Conservation (phyloP, 768 basidiomycete species). For the Coprinopsis marcescibilis region DNA sequence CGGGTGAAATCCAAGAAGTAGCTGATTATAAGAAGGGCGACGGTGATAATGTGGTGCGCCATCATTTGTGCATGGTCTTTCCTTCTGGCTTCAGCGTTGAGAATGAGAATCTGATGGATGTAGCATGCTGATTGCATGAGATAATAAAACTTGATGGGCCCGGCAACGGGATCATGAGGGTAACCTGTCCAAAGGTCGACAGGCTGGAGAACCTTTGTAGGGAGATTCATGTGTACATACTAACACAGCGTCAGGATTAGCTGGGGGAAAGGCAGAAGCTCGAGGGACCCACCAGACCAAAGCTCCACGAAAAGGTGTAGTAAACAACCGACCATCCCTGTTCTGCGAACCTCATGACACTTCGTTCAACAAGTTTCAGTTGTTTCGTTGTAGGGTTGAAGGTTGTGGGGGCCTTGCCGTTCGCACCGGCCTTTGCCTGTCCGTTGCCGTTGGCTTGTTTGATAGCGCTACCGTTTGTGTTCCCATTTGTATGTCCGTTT, state of each 20-base stretch:
- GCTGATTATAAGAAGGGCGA: constrained; percentile 67
- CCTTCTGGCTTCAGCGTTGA: constrained; percentile 88
- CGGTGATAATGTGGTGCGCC: constrained; percentile 88
- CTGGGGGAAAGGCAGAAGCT: constrained; percentile 29
- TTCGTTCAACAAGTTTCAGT: constrained; percentile 57
- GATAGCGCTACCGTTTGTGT: background rate
- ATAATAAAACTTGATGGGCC: constrained; percentile 84
- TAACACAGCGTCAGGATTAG: constrained; percentile 25
- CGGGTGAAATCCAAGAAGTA: constrained; percentile 85
- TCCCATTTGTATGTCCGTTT: constrained; percentile 25
- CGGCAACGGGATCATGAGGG: constrained; percentile 78
- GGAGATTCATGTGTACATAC: constrained; percentile 77
- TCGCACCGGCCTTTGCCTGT: too few relatives aligned
- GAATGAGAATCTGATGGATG: constrained; percentile 82
- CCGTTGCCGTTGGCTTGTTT: constrained; percentile 18
- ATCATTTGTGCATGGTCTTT: constrained; percentile 98
- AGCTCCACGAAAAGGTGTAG: constrained; percentile 67
- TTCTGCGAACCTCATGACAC: constrained; percentile 85
- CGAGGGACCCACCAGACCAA: constrained; percentile 81
- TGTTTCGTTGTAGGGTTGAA: constrained; percentile 32
- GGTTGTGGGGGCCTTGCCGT: constrained; percentile 19
- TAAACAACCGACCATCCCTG: constrained; percentile 91
- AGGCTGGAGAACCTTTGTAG: constrained; percentile 60
- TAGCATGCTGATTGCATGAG: constrained; percentile 85
- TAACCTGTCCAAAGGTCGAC: constrained; percentile 71